phyloP scores from a whole-genome alignment of 2,329 filamentous ascomycete genomes.

The Xylariaceae sp. region DNA sequence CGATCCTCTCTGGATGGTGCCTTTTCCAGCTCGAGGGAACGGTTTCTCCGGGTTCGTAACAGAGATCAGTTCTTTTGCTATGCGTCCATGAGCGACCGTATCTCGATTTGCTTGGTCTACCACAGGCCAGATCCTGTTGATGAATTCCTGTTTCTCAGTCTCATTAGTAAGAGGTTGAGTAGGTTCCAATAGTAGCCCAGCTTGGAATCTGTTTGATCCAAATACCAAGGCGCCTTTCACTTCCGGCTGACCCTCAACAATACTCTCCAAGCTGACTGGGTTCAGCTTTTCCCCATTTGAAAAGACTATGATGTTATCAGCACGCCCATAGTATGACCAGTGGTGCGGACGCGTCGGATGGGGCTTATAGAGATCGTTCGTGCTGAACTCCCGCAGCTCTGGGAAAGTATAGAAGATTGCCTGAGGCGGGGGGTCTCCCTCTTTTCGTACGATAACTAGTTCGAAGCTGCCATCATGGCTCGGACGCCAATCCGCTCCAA shows the following conservation, averaged over 20 bases:
- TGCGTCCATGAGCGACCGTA: slow-evolving; percentile 39
- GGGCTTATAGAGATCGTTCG: slow-evolving; percentile 24
- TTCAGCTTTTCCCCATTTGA: slow-evolving; percentile 40
- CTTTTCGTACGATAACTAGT: slow-evolving; percentile 35
- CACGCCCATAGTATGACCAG: slow-evolving; percentile 25
- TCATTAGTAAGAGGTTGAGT: slow-evolving; percentile 19
- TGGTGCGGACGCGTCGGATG: slow-evolving; percentile 21
- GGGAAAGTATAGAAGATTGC: slow-evolving; percentile 25
- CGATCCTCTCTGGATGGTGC: slow-evolving; percentile 12
- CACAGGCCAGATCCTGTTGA: slow-evolving; percentile 38
- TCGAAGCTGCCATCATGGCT: slow-evolving; percentile 29
- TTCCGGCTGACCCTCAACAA: slow-evolving; percentile 26
- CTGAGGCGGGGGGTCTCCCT: slow-evolving; percentile 17
- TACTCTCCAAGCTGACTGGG: slow-evolving; percentile 34
- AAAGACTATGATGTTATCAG: slow-evolving; percentile 39
- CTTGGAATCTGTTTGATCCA: slow-evolving; percentile 37
- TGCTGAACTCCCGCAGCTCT: slow-evolving; percentile 19
- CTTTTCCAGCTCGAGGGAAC: slow-evolving; percentile 35
- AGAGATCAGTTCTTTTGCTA: slow-evolving; percentile 34
- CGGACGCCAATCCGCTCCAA: slow-evolving; percentile 36
- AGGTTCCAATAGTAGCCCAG: slow-evolving; percentile 44
- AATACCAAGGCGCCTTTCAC: slow-evolving; percentile 33
- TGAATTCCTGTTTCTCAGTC: slow-evolving; percentile 22
- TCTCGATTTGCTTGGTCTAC: slow-evolving; percentile 37
- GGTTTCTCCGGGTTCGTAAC: slow-evolving; percentile 36